phyloP scores from a whole-genome alignment of 352 stramenopile species.

The Pythium folliculosum region DNA sequence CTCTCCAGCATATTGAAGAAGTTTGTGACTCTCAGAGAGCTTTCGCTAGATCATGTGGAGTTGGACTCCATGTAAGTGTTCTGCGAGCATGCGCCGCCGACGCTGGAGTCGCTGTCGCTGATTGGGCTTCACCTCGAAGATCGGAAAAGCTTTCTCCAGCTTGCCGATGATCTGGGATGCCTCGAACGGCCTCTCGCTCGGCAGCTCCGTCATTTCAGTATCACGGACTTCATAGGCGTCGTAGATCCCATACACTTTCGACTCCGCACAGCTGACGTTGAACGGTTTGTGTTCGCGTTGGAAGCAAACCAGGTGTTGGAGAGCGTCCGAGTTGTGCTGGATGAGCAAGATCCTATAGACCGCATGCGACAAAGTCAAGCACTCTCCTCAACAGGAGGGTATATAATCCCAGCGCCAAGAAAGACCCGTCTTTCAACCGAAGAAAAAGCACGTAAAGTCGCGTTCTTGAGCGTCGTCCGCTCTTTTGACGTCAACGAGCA shows the following conservation, averaged over 20 bases:
- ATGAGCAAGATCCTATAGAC: too few species aligned
- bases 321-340: background rate
- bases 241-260: background rate
- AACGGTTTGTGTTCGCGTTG: background rate
- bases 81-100: background rate
- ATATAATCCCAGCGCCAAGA: too few species aligned
- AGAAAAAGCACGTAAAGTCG: background rate
- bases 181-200: background rate
- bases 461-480: too few species aligned
- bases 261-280: background rate
- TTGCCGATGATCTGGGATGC: background rate
- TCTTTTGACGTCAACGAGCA: too few species aligned
- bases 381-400: too few species aligned
- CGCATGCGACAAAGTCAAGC: too few species aligned
- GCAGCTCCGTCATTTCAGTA: background rate
- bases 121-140: background rate
- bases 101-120: background rate
- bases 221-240: background rate
- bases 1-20: background rate
- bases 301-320: background rate
- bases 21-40: background rate
- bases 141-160: background rate
- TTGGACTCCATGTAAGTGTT: background rate
- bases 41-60: background rate
- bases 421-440: background rate